Evolutionary conservation across 2,329 filamentous ascomycete species (phyloP), one percentile per base, ranked within the genome.

Genomic region (Alternaria arbusti): DNA sequence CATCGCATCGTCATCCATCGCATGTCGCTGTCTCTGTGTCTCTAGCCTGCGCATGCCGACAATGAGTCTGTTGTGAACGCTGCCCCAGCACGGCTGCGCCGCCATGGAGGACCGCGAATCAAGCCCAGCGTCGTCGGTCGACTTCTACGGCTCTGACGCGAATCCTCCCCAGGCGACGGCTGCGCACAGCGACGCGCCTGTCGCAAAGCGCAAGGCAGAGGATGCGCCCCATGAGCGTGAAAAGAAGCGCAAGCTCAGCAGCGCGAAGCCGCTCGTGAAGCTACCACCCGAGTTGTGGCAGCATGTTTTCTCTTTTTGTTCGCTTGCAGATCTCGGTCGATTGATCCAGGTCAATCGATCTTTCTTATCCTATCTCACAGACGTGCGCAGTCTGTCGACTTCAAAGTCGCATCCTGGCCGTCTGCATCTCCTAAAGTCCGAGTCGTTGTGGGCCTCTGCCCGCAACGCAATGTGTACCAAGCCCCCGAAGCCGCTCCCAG

Each of bases 401-500:
- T 71, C 70, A 55, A 73, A 74, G 70, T 71, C 75, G 68, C 68
- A 69, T 49, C 59, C 69, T 71, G 72, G 70, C 69, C 73, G 72
- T 68, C 70, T 78, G 63, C 74, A 69, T 76, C 70, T 82, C 77
- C 72, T 85, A 70, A 86, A 86, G 74, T 87, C 90, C 71, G 87
- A 93, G 74, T 80, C 82, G 51, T 88, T 95, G 71, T 95, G 92
- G 92, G 86, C 86, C 75, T 82, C 84, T 68, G 91, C 91, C 71
- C 87, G 91, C 74, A 88, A 88, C 70, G 80, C 82, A 20, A 89
- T 88, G 77, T 87, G 87, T 81, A 88, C 88, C 25, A 86, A 86
- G 68, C 88, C 94, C 82, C 92, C 92, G 50, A 84, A 85, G 59
- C 92, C 92, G 26, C 83, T 95, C 54, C 81, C 83, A 56, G 86